These are phyloP conservation scores for Hsuehochloa calcarea DNA, from an alignment of 176 grass and related monocot species.

Conservation along the genomic window DNA sequence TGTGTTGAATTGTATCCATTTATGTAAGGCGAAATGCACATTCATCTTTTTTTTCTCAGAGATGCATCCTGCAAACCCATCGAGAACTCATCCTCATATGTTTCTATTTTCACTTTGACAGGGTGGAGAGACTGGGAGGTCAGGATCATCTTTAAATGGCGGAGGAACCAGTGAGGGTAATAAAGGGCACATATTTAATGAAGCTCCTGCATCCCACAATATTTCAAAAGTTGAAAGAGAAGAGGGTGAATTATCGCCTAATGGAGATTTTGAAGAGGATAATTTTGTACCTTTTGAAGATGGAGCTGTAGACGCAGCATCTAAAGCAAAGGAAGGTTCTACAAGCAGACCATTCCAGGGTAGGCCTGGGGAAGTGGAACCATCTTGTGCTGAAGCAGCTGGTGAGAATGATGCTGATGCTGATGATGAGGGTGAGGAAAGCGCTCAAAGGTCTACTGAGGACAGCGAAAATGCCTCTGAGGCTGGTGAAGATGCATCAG, in stretches of 20 bases:
- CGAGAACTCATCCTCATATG: not conserved
- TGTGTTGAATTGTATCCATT: not conserved
- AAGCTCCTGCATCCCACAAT: slow-evolving; percentile 47
- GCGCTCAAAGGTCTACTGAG: slow-evolving; percentile 83
- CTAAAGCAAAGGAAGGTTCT: slow-evolving; percentile 62
- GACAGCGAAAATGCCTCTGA: slow-evolving; percentile 96
- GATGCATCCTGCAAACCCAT: not conserved
- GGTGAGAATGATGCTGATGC: slow-evolving; percentile 87
- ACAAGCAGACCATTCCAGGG: slow-evolving; percentile 49
- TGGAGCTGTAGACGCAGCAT: slow-evolving; percentile 18
- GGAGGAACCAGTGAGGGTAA: slow-evolving; percentile 43
- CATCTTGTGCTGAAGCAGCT: slow-evolving; percentile 50
- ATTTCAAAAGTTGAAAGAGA: slow-evolving; percentile 87
- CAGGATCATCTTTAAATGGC: slow-evolving; percentile 46
- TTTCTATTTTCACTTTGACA: slow-evolving; percentile 23
- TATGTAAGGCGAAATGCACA: not conserved
- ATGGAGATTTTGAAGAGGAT: slow-evolving; percentile 92
- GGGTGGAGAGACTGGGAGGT: slow-evolving; percentile 38
- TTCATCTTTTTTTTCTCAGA: not conserved
- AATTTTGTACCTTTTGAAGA: slow-evolving; percentile 80
- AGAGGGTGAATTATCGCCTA: slow-evolving; percentile 96
- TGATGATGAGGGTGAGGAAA: slow-evolving; percentile 92
- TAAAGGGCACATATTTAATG: slow-evolving; percentile 47
- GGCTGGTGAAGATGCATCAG: slow-evolving; percentile 84
- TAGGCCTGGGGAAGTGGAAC: slow-evolving; percentile 49